Conservation (phyloP, 2,329 filamentous ascomycete genomes). For the Pseudogymnoascus sp. region DNA sequence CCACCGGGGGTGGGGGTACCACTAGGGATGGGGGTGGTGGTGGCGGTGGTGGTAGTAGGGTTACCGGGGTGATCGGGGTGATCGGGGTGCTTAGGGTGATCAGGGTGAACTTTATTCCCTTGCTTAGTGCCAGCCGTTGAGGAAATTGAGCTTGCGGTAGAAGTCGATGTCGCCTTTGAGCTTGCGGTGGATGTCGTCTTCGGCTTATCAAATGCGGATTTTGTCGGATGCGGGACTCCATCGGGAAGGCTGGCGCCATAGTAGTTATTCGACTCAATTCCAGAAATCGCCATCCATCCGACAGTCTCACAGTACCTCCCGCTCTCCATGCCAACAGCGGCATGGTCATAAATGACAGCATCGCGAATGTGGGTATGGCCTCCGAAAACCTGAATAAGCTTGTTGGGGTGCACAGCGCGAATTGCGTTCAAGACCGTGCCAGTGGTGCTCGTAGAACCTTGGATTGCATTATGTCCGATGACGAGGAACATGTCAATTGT, state of each 20-base stretch:
- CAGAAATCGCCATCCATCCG: slow-evolving; percentile 82
- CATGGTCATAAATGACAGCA: slow-evolving; percentile 68
- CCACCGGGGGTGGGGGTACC: neutral
- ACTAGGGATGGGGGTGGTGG: no score
- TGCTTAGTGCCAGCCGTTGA: slow-evolving; percentile 37
- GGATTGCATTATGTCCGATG: slow-evolving; percentile 73
- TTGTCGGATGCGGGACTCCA: slow-evolving; percentile 24
- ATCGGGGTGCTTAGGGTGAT: slow-evolving; percentile 56
- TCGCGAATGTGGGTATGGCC: slow-evolving; percentile 88
- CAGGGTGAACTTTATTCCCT: slow-evolving; percentile 34
- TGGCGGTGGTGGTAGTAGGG: neutral
- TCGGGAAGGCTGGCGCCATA: slow-evolving; percentile 18
- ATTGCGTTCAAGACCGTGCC: slow-evolving; percentile 69
- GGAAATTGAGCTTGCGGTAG: slow-evolving; percentile 61
- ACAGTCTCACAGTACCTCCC: slow-evolving; percentile 93
- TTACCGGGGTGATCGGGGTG: slow-evolving; percentile 27
- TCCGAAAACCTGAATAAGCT: slow-evolving; percentile 84
- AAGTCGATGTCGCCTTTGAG: slow-evolving; percentile 41
- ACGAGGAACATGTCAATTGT: slow-evolving; percentile 75
- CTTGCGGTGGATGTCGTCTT: slow-evolving; percentile 46
- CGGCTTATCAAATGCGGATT: slow-evolving; percentile 30
- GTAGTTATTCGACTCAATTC: slow-evolving; percentile 33
- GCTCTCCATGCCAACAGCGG: slow-evolving; percentile 72
- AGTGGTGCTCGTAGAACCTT: slow-evolving; percentile 61
- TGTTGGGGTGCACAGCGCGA: slow-evolving; percentile 66